phyloP scores from a whole-genome alignment of 352 stramenopile species.

The Phytophthora pluvialis region DNA sequence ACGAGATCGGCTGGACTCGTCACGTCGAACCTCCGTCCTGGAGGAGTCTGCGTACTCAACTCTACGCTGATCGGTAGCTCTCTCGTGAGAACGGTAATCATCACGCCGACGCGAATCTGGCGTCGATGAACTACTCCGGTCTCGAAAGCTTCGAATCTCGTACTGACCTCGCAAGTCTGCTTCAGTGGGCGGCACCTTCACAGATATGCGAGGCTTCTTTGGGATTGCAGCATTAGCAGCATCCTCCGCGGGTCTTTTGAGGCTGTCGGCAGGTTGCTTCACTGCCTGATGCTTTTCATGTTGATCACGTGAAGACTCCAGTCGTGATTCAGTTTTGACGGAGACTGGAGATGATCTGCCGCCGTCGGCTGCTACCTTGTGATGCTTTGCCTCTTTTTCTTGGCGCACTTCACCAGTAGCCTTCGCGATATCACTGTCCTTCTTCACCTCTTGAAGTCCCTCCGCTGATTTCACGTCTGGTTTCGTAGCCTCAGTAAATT shows the following conservation, averaged over 20 bases:
- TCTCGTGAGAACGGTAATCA: slow-evolving; percentile 18
- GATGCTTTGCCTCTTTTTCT: slow-evolving; percentile 5
- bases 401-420: background rate
- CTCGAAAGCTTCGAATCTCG: slow-evolving; percentile 34
- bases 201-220: slow-evolving; percentile 34
- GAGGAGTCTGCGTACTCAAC: slow-evolving; percentile 9
- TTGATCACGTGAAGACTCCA: slow-evolving; percentile 8
- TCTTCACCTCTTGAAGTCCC: slow-evolving; percentile 1
- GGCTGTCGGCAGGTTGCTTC: slow-evolving; percentile 19
- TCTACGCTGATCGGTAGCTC: slow-evolving; percentile 11
- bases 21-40: slow-evolving; percentile 12
- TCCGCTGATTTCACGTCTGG: slow-evolving; percentile 3
- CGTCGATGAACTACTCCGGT: slow-evolving; percentile 22
- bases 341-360: background rate
- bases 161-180: slow-evolving; percentile 26
- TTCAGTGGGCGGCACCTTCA: slow-evolving; percentile 7
- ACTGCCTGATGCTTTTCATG: slow-evolving; percentile 1
- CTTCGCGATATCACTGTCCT: background rate
- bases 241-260: slow-evolving; percentile 29
- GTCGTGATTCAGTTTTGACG: slow-evolving; percentile 11
- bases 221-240: slow-evolving; percentile 2
- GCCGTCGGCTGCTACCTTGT: slow-evolving; percentile 2
- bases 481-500: slow-evolving; percentile 9
- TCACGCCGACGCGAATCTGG: slow-evolving; percentile 18
- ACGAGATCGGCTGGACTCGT: slow-evolving; percentile 17